Conservation (phyloP, 108 stramenopile genomes). For the Fistulifera pelliculosa region DNA sequence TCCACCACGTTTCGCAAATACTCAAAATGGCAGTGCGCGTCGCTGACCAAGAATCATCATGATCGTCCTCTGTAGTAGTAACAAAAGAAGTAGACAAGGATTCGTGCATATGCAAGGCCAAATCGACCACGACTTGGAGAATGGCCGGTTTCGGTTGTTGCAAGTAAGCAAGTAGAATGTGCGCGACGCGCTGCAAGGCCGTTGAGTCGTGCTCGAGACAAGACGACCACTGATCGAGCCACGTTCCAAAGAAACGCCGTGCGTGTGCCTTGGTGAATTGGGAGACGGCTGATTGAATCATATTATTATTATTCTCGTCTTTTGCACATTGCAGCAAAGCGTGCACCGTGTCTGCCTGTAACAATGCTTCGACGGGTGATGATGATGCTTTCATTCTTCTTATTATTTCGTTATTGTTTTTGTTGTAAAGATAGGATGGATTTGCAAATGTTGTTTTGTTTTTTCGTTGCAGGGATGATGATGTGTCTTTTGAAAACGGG, state of each 20-base stretch:
- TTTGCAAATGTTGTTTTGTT: too few relatives aligned
- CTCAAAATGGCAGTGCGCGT: constrained; percentile 47
- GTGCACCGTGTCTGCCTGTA: too few relatives aligned
- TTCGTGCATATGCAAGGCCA: constrained; percentile 60
- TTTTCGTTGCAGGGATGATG: too few relatives aligned
- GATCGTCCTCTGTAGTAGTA: constrained; percentile 38
- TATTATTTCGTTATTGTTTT: too few relatives aligned
- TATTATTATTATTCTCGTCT: too few relatives aligned
- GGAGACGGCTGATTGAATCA: too few relatives aligned
- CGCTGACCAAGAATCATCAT: constrained; percentile 6
- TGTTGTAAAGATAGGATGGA: too few relatives aligned
- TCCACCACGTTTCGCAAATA: constrained; percentile 88
- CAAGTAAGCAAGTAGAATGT: background rate
- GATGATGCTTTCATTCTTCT: too few relatives aligned
- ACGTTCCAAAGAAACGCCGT: constrained; percentile 32
- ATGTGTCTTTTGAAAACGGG: too few relatives aligned
- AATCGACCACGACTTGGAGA: constrained; percentile 18
- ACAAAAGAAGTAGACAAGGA: constrained; percentile 45
- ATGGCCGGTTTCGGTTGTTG: background rate
- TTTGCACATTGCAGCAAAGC: too few relatives aligned
- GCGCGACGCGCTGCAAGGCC: constrained; percentile 12
- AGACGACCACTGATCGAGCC: constrained; percentile 20
- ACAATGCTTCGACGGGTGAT: too few relatives aligned
- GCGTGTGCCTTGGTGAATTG: constrained; percentile 19
- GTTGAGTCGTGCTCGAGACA: constrained; percentile 20